These are phyloP conservation scores for Exophiala aquamarina DNA, from an alignment of 2,329 filamentous ascomycete species.

Conservation along the genomic window DNA sequence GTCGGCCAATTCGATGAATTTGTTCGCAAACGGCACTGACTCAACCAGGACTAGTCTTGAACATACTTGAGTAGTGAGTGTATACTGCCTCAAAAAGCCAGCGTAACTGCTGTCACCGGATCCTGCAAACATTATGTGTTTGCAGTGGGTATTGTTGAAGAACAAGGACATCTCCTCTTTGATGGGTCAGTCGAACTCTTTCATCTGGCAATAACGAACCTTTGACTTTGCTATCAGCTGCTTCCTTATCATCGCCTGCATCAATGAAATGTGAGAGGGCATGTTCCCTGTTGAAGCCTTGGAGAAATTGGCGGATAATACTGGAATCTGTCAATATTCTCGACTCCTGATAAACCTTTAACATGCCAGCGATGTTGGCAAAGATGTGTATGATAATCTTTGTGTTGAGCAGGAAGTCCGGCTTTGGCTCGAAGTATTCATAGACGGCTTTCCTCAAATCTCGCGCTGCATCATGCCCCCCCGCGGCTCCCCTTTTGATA, in stretches of 20 bases:
- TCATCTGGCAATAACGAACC: slow-evolving; percentile 29
- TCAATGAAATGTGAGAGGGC: slow-evolving; percentile 42
- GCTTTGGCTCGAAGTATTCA: slow-evolving; percentile 13
- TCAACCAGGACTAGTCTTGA: slow-evolving; percentile 7
- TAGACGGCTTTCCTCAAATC: slow-evolving; percentile 14
- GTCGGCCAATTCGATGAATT: slow-evolving; percentile 5
- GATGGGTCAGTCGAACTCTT: slow-evolving; percentile 6
- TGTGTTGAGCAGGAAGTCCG: slow-evolving; percentile 26
- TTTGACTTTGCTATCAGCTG: slow-evolving; percentile 43
- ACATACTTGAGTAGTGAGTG: slow-evolving; percentile 24
- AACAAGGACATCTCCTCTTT: slow-evolving; percentile 19
- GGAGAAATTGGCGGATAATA: slow-evolving; percentile 37
- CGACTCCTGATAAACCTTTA: slow-evolving; percentile 34
- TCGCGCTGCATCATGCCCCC: slow-evolving; percentile 17
- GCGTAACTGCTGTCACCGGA: slow-evolving; percentile 45
- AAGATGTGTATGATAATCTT: slow-evolving; percentile 39
- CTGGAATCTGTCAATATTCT: slow-evolving; percentile 29
- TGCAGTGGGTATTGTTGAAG: slow-evolving; percentile 39
- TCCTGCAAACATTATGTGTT: slow-evolving; percentile 40
- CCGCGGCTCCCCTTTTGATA: slow-evolving; percentile 11
- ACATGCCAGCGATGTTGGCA: slow-evolving; percentile 40
- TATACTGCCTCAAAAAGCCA: slow-evolving; percentile 37
- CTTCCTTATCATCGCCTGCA: slow-evolving; percentile 45
- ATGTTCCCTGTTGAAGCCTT: slow-evolving; percentile 43
- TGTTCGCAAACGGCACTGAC: neutral